Conservation (phyloP, 225 moss, liverwort and hornwort species). For the Pseudisothecium myosuroides region DNA sequence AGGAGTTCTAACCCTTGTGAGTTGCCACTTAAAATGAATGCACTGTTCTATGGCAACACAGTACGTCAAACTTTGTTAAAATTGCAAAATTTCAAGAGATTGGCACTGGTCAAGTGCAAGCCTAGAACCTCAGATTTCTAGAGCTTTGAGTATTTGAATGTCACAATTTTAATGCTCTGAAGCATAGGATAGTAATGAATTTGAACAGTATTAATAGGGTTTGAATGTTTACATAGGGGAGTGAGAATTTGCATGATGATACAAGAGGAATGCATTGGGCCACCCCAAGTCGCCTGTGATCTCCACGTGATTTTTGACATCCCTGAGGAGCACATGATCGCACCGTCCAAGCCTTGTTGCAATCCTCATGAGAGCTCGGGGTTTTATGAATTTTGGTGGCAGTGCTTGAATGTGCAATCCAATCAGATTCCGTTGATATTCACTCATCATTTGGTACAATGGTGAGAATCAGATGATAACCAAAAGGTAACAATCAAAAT, state of each 20-base stretch:
- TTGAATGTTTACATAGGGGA: background rate
- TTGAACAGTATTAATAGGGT: background rate
- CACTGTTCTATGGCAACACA: background rate
- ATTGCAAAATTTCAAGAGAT: background rate
- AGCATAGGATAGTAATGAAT: background rate
- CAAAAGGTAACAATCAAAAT: background rate
- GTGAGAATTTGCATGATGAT: background rate
- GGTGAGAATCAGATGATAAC: background rate
- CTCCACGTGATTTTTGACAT: background rate
- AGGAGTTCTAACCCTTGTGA: background rate
- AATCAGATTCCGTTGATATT: background rate
- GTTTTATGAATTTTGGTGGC: background rate
- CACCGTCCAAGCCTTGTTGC: background rate
- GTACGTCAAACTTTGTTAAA: background rate
- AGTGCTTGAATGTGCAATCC: background rate
- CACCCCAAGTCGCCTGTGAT: background rate
- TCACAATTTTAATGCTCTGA: too few relatives aligned
- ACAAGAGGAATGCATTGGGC: background rate
- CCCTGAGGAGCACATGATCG: background rate
- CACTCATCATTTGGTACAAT: background rate
- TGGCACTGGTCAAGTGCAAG: background rate
- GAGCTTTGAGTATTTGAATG: background rate
- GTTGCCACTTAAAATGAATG: background rate
- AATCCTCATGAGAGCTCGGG: background rate
- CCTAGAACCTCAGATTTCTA: background rate